phyloP scores from a whole-genome alignment of 345 rosid species.

The Hirschfeldia incana region DNA sequence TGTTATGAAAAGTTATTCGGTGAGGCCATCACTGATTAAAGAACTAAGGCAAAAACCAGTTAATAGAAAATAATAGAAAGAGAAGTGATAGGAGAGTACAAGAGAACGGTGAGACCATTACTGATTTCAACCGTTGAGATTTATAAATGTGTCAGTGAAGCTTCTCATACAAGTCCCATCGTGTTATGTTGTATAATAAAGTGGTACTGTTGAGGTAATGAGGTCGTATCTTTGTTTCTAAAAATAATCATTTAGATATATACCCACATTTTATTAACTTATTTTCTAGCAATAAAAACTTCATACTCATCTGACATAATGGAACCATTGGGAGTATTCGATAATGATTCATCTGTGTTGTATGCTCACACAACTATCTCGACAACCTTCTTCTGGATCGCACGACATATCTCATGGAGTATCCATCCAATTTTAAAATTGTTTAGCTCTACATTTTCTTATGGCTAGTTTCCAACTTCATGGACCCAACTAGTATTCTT shows the following conservation, averaged over 20 bases:
- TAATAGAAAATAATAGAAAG: not conserved
- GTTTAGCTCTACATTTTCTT: not conserved
- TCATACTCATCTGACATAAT: not conserved
- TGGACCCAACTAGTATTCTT: not conserved
- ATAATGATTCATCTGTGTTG: slow-evolving; percentile 6
- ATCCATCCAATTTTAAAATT: not conserved
- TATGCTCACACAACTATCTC: slow-evolving; percentile 11
- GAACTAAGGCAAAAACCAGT: not conserved
- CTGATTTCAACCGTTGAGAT: slow-evolving; percentile 31
- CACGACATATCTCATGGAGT: slow-evolving; percentile 14
- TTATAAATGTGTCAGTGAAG: slow-evolving; percentile 27
- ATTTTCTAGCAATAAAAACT: not conserved
- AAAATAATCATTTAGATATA: not conserved
- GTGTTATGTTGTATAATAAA: not conserved
- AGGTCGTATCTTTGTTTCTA: not conserved
- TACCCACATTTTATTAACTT: not conserved
- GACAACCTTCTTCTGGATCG: slow-evolving; percentile 5
- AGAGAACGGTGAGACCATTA: slow-evolving; percentile 26
- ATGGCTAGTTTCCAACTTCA: not conserved
- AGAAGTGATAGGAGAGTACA: slow-evolving; percentile 2
- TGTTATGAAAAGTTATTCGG: not conserved
- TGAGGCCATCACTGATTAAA: not conserved
- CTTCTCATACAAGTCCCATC: slow-evolving; percentile 25
- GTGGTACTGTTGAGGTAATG: not conserved
- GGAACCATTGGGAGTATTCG: slow-evolving; percentile 10